A percentile compares a stretch with the other conserved stretches of the same genome.
Conservation (phyloP, 345 rosid genomes). For the Lepidium aucheri region DNA sequence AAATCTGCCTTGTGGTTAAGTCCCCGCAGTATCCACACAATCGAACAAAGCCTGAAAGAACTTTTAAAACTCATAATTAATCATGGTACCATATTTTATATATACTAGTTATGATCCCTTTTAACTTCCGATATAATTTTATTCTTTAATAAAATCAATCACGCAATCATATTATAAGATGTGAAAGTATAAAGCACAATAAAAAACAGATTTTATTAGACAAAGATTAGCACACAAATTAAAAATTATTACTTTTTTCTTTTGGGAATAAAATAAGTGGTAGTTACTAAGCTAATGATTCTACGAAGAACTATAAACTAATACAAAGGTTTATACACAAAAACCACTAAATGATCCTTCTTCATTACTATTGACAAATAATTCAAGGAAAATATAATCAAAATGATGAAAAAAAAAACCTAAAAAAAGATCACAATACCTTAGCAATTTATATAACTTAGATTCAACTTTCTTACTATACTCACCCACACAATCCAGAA, state of each 20-base stretch:
- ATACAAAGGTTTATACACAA: constrained; percentile 27
- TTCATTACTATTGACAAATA: constrained; percentile 20
- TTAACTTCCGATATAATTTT: too few species aligned
- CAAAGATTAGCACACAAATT: neutral
- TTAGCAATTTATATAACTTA: constrained; percentile 13
- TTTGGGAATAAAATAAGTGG: neutral
- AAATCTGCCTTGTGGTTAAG: too few species aligned
- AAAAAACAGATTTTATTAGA: neutral
- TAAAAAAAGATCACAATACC: constrained; percentile 20
- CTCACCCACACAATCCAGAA: constrained; percentile 27
- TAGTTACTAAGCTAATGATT: constrained; percentile 17
- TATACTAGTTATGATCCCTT: too few species aligned
- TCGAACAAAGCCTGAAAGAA: too few species aligned
- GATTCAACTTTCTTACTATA: constrained; percentile 21
- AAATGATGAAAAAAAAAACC: constrained; percentile 7
- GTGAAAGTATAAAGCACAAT: too few species aligned
- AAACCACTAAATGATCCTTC: constrained; percentile 13
- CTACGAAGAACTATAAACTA: constrained; percentile 19
- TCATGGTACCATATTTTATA: too few species aligned
- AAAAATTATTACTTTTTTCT: neutral
- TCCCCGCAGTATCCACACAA: too few species aligned
- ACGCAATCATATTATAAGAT: too few species aligned
- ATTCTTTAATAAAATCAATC: too few species aligned
- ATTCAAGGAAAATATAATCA: neutral
- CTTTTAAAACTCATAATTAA: too few species aligned